Conservation (phyloP, 2,329 filamentous ascomycete genomes). For the Neofusicoccum umdonicola region DNA sequence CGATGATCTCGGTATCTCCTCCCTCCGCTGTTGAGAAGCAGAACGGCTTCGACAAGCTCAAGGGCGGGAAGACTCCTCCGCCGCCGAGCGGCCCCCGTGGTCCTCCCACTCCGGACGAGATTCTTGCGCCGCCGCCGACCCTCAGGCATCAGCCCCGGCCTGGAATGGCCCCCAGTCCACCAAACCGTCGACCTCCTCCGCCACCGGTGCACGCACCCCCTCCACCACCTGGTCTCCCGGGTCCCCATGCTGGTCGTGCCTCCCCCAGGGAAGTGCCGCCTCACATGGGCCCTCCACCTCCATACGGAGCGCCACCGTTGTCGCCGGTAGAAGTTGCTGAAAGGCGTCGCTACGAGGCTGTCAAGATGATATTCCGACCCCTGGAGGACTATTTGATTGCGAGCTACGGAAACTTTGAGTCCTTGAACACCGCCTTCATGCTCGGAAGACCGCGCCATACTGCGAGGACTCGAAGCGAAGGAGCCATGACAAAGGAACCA, state of each 20-base stretch:
- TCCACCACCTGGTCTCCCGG: background rate
- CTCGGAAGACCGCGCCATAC: constrained; percentile 45
- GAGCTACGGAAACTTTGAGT: constrained; percentile 67
- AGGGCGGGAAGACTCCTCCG: background rate
- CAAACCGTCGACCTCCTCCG: constrained; percentile 10
- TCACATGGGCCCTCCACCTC: background rate
- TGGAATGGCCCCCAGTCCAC: background rate
- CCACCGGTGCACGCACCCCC: constrained; percentile 1
- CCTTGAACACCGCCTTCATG: constrained; percentile 74
- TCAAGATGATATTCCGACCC: constrained; percentile 66
- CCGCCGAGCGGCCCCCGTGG: background rate
- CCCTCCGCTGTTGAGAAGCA: background rate
- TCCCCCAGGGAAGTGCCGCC: background rate
- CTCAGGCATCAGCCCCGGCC: background rate
- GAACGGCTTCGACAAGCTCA: background rate
- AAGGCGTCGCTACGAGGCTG: constrained; percentile 32
- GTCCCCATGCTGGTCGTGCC: background rate
- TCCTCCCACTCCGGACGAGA: background rate
- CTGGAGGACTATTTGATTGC: constrained; percentile 74
- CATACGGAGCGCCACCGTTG: constrained; percentile 18
- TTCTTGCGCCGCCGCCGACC: constrained; percentile 2
- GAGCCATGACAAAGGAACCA: constrained; percentile 27
- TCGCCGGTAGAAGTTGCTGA: constrained; percentile 27
- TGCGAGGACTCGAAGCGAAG: constrained; percentile 45
- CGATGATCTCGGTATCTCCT: constrained; percentile 15